phyloP scores from a whole-genome alignment of 2,329 filamentous ascomycete species.

The Colletotrichum lini region DNA sequence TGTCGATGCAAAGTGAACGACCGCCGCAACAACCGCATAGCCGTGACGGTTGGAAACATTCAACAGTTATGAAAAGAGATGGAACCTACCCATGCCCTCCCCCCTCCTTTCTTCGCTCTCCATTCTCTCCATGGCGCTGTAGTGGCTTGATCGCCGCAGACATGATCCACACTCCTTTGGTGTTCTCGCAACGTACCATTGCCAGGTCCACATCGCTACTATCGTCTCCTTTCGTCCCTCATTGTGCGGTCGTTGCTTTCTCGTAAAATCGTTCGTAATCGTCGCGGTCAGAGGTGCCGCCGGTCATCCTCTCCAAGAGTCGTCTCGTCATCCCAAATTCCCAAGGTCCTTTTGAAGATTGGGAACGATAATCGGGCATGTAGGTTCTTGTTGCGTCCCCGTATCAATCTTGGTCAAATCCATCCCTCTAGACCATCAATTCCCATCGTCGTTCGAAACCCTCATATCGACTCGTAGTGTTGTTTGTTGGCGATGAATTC shows the following conservation, averaged over 20 bases:
- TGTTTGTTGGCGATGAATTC: neutral
- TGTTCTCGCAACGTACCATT: neutral
- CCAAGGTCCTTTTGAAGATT: neutral
- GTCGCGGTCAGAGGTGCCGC: neutral
- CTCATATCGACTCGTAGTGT: neutral
- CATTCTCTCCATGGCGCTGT: neutral
- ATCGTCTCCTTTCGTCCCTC: no score
- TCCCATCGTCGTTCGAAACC: neutral
- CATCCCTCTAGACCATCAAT: no score
- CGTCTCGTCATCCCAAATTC: neutral
- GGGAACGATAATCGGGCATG: neutral
- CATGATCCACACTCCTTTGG: neutral
- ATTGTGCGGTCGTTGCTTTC: neutral
- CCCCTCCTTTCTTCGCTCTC: no score
- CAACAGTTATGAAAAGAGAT: no score
- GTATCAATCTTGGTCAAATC: neutral
- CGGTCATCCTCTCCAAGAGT: no score
- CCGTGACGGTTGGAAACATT: no score
- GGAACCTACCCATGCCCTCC: no score
- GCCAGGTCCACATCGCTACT: neutral
- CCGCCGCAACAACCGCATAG: no score
- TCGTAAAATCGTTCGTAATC: neutral
- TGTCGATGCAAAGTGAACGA: no score
- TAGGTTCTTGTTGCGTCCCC: no score
- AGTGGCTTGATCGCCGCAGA: neutral